These are phyloP conservation scores for Bonia amplexicaulis DNA, from an alignment of 176 grass and related monocot species.

Conservation along the genomic window DNA sequence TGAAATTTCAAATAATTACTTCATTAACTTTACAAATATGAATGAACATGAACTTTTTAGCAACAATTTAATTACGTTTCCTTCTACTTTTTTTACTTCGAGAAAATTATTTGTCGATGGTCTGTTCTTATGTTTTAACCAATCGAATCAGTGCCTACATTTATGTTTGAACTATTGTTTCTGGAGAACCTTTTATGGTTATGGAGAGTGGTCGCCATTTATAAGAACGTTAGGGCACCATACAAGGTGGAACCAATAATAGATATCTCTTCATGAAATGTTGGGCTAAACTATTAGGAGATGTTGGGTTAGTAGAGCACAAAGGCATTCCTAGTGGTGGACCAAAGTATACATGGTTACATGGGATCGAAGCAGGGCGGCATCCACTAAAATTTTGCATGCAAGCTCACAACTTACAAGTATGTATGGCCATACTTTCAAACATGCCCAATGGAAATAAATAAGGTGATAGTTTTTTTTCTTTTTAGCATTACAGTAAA, in stretches of 20 bases:
- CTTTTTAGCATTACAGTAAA: not conserved
- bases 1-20: not conserved
- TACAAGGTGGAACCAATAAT: slow-evolving; percentile 31
- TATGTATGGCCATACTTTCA: not conserved
- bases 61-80: not conserved
- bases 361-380: not conserved
- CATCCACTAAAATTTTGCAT: not conserved
- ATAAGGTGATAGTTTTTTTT: not conserved
- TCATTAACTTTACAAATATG: not conserved
- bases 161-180: not conserved
- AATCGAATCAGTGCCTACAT: not conserved
- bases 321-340: slow-evolving; percentile 11
- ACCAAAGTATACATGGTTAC: not conserved
- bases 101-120: not conserved
- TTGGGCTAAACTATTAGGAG: not conserved
- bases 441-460: not conserved
- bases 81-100: not conserved
- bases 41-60: not conserved
- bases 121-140: not conserved
- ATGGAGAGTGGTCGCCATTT: not conserved
- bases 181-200: not conserved
- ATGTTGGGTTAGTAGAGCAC: slow-evolving; percentile 24
- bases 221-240: not conserved
- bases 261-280: not conserved
- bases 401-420: not conserved